phyloP scores from a whole-genome alignment of 2,329 filamentous ascomycete genomes.

The Lachnellula suecica region DNA sequence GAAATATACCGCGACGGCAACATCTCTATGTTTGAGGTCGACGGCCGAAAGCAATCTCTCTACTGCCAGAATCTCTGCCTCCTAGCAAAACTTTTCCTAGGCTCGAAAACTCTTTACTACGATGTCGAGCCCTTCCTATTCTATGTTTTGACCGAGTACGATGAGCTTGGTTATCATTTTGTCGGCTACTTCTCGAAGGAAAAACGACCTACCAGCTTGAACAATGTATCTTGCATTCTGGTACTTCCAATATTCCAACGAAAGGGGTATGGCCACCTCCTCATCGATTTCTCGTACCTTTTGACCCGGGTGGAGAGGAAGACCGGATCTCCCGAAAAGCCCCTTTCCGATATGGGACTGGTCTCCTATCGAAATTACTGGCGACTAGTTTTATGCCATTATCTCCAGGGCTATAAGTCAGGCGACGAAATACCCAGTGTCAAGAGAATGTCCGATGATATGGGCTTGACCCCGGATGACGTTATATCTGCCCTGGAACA shows the following conservation, averaged over 20 bases:
- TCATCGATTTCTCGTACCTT: conserved; percentile 98
- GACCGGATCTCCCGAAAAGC: conserved; percentile 95
- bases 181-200: conserved; percentile 99
- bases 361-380: conserved; percentile 98
- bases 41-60: conserved; percentile 94
- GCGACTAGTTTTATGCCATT: conserved; percentile 84
- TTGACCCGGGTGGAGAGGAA: conserved; percentile 91
- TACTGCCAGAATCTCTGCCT: conserved; percentile 98
- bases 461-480: conserved; percentile 94
- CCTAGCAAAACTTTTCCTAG: conserved; percentile 94
- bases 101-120: conserved; percentile 97
- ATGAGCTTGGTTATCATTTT: conserved; percentile 89
- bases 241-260: conserved; percentile 95
- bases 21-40: conserved; percentile 95
- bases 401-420: conserved; percentile 65
- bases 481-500: conserved; percentile 93
- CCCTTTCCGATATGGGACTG: conserved; percentile 94
- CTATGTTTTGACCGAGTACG: conserved; percentile 94
- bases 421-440: conserved; percentile 55
- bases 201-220: conserved; percentile 89
- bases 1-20: conserved; percentile 94
- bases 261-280: conserved; percentile 92
- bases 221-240: conserved; percentile 97
- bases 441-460: conserved; percentile 76
- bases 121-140: conserved; percentile 97